Base-by-base conservation (phyloP, 2,329 filamentous ascomycete genomes). In the Penicillium sclerotigenum region DNA sequence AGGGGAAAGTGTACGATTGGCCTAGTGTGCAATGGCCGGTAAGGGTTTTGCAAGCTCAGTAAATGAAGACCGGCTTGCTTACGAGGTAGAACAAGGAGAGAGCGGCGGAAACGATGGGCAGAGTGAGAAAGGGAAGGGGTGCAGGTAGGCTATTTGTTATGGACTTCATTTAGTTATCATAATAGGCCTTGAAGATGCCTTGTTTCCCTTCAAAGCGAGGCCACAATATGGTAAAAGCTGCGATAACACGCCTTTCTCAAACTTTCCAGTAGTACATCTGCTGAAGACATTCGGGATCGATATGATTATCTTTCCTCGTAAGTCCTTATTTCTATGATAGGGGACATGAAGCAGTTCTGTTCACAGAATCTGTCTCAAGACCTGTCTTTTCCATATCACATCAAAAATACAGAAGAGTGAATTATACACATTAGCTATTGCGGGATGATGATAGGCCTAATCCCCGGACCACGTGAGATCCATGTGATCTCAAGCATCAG, bases 361-460 rank as follows among this genome's bases (percentile, higher is more conserved):
- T 14, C 20, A 7, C 4, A 31, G 6, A 43, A 29, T 20, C 41
- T 6, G 11, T 29, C 11, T n/a, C n/a, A 6, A 29, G n/a, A 2
- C 4, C n/a, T 20, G 11, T 29, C 11, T 16, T 45, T 45, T 7
- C 18, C 18, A 37, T 37, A 18, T n/a, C 34, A 16, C 16, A 14
- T 18, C 4, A 18, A 36, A 18, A 20, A 28, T 6, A 20, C 4
- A 29, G 7, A 48, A 38, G 11, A 18, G 31, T 48, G 24, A n/a
- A 20, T 8, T 38, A 18, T 28, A 33, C 18, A 22, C 40, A 54
- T 43, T 36, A 50, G 31, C 46, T 51, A 55, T 51, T 50, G 38
- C 46, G 31, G 47, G 38, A 31, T 26, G 47, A 37, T 51, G 33
- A 55, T 55, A 45, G 47, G 53, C 41, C 40, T 26, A 41, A 37